phyloP scores from a whole-genome alignment of 495 filamentous ascomycete genomes.

The Neurospora discreta region DNA sequence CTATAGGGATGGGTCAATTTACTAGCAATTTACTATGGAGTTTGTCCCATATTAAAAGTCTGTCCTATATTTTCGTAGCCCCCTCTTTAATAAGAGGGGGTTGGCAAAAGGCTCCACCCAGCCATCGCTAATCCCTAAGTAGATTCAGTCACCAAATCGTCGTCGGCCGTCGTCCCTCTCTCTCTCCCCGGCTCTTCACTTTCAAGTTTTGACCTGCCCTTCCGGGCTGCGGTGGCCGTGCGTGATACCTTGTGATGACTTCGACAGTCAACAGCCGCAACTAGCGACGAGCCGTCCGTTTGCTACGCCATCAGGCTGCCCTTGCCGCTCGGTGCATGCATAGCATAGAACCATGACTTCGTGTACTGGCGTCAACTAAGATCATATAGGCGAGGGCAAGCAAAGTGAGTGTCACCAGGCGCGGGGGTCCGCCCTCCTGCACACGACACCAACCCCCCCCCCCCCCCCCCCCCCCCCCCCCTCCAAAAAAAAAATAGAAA shows the following conservation, averaged over 20 bases:
- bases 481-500: too few relatives aligned
- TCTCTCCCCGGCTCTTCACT: background rate
- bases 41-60: too few relatives aligned
- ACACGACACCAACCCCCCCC: background rate
- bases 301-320: background rate
- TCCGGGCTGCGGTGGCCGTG: background rate
- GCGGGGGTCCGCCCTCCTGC: background rate
- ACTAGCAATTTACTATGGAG: too few relatives aligned
- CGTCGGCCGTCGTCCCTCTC: background rate
- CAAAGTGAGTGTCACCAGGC: background rate
- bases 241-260: background rate
- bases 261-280: background rate
- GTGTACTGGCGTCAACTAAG: background rate
- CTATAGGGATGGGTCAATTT: too few relatives aligned
- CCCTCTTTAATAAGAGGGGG: too few relatives aligned
- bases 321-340: too few relatives aligned
- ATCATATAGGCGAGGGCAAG: background rate
- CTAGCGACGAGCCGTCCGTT: background rate
- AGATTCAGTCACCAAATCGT: background rate
- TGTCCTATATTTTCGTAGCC: too few relatives aligned
- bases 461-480: too few relatives aligned
- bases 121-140: too few relatives aligned
- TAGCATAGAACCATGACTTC: too few relatives aligned
- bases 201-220: background rate
- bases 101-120: too few relatives aligned